Conservation (phyloP, 2,329 filamentous ascomycete species). For the Pezicula rhizophila region DNA sequence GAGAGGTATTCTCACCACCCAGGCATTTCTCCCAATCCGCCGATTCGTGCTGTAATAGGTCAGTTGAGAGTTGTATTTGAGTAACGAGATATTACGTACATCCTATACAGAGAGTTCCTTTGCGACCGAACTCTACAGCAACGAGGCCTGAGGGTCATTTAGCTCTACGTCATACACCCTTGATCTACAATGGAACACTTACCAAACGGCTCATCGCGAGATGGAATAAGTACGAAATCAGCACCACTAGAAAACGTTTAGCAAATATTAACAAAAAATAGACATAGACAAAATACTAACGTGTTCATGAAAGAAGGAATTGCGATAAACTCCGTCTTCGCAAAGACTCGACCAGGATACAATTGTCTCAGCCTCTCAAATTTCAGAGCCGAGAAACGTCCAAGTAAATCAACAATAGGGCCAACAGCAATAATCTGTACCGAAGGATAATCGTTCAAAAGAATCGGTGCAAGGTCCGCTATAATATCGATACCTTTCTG, state of each 20-base stretch:
- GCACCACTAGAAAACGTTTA: not conserved
- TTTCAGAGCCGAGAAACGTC: not conserved
- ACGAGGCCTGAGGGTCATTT: not conserved
- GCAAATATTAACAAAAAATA: not conserved
- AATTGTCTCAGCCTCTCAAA: not conserved
- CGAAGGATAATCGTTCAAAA: not conserved
- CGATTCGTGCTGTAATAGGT: not conserved
- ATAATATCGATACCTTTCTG: constrained; percentile 1
- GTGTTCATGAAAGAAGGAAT: not conserved
- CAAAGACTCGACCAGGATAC: not conserved
- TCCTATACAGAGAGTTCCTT: not conserved
- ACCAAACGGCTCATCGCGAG: not conserved
- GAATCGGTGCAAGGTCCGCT: not conserved
- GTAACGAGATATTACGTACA: not conserved
- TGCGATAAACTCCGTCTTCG: not conserved
- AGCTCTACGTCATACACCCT: not conserved
- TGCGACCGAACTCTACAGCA: not conserved
- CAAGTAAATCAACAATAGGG: not conserved
- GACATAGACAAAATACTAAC: not conserved
- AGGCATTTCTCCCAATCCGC: not conserved
- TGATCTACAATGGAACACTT: not conserved
- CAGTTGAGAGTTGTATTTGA: too few relatives aligned
- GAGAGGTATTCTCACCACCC: not conserved
- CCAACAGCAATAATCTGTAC: not conserved
- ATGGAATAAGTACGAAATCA: not conserved